Conservation (phyloP, 225 moss, liverwort and hornwort genomes). For the Antitrichia curtipendula region DNA sequence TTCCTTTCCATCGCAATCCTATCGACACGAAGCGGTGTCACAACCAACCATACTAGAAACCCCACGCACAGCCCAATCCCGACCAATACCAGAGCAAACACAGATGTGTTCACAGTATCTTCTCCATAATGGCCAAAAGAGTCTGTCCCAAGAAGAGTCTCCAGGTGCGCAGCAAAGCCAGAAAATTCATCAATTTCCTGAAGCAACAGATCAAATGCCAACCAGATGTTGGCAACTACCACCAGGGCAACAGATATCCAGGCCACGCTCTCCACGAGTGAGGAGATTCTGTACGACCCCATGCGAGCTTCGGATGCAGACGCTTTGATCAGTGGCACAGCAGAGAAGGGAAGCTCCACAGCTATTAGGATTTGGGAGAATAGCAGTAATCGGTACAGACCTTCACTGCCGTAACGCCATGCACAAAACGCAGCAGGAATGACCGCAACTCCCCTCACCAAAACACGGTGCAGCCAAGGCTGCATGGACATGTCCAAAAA, state of each 20-base stretch:
- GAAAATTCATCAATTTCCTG: constrained; percentile 64
- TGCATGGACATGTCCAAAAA: constrained; percentile 48
- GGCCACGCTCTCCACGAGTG: constrained; percentile 45
- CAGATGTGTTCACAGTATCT: constrained; percentile 22
- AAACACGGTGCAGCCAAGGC: constrained; percentile 63
- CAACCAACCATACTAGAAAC: constrained; percentile 30
- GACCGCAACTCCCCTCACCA: constrained; percentile 53
- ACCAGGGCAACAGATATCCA: constrained; percentile 58
- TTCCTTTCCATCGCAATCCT: constrained; percentile 41
- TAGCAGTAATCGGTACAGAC: constrained; percentile 58
- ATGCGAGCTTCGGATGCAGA: constrained; percentile 72
- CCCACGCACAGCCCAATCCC: constrained; percentile 21
- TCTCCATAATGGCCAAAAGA: constrained; percentile 22
- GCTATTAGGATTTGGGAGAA: constrained; percentile 70
- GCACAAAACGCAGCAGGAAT: constrained; percentile 55
- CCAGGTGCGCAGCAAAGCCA: constrained; percentile 41
- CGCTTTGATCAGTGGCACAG: constrained; percentile 74
- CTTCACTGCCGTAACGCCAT: constrained; percentile 66
- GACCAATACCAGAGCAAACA: constrained; percentile 17
- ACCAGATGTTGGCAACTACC: constrained; percentile 56
- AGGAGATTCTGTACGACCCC: constrained; percentile 57
- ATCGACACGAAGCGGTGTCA: constrained; percentile 32
- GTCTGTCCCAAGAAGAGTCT: constrained; percentile 30
- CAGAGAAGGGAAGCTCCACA: constrained; percentile 70
- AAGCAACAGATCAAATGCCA: constrained; percentile 65